Evolutionary conservation across 2,329 filamentous ascomycete species (phyloP).

Genomic region (Macrophomina pseudophaseolina): DNA sequence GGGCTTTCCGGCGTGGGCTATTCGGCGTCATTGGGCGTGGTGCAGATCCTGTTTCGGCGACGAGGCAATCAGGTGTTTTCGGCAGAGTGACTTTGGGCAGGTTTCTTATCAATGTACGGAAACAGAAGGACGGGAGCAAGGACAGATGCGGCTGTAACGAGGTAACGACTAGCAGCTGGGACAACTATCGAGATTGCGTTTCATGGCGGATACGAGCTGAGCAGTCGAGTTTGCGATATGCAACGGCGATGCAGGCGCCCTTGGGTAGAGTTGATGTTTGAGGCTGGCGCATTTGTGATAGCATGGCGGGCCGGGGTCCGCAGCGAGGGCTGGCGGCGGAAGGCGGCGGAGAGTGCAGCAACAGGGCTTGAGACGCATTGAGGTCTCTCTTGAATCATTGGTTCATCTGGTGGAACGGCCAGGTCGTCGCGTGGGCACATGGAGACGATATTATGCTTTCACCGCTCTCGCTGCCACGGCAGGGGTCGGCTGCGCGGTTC

Average conservation of each 20-base stretch:
- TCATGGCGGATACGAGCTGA: constrained; percentile 12
- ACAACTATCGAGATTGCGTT: constrained; percentile 4
- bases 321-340: not conserved
- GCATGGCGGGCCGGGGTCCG: constrained; percentile 7
- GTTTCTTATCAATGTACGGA: constrained; percentile 8
- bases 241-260: constrained; percentile 1
- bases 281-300: constrained; percentile 5
- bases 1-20: not conserved
- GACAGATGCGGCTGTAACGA: constrained; percentile 17
- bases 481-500: constrained; percentile 19
- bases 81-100: not conserved
- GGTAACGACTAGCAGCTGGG: not conserved
- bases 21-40: not conserved
- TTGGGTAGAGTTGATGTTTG: not conserved
- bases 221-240: constrained; percentile 13
- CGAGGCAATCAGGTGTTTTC: not conserved
- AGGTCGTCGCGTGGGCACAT: constrained; percentile 6
- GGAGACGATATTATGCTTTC: constrained; percentile 15
- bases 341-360: not conserved
- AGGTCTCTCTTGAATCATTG: constrained; percentile 10
- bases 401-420: not conserved
- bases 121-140: constrained; percentile 23
- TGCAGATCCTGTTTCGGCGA: not conserved
- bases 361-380: constrained; percentile 1
- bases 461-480: constrained; percentile 13